Evolutionary conservation across 495 filamentous ascomycete species (phyloP).

Genomic region (Choiromyces venosus): DNA sequence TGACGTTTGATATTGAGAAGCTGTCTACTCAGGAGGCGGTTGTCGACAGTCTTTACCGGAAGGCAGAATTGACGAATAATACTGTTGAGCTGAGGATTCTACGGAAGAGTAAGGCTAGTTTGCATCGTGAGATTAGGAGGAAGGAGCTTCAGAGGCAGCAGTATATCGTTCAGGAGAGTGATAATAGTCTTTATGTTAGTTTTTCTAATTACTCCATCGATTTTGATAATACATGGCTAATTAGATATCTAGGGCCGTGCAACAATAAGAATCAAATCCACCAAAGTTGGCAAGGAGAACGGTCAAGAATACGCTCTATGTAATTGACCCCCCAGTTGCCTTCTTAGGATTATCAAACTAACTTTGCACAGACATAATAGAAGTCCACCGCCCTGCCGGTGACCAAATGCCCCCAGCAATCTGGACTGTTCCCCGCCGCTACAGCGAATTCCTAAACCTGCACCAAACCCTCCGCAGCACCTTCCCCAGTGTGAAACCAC

Average conservation of each 20-base stretch:
- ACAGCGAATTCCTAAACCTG: conserved; percentile 94
- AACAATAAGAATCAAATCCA: conserved; percentile 78
- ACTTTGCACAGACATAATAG: conserved; percentile 58
- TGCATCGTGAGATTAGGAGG: conserved; percentile 83
- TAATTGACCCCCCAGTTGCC: conserved; percentile 39
- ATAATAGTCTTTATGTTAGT: conserved; percentile 81
- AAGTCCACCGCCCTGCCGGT: conserved; percentile 81
- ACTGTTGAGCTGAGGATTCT: conserved; percentile 86
- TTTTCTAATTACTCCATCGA: neutral
- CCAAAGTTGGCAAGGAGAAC: conserved; percentile 87
- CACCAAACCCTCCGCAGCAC: conserved; percentile 78
- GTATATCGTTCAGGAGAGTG: conserved; percentile 95
- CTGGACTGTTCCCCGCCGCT: conserved; percentile 74
- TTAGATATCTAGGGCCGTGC: conserved; percentile 55
- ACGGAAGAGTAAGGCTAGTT: conserved; percentile 85
- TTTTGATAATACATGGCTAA: neutral
- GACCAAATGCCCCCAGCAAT: conserved; percentile 81
- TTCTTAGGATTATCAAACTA: neutral
- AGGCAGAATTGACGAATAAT: conserved; percentile 96
- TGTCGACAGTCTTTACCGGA: conserved; percentile 81
- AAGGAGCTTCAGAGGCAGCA: conserved; percentile 96
- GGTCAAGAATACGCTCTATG: conserved; percentile 89
- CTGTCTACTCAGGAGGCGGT: conserved; percentile 82
- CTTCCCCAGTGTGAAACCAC: conserved; percentile 77
- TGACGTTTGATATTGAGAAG: conserved; percentile 85